Evolutionary conservation across 805 yeast species (phyloP), one percentile per base, ranked within the genome.

Genomic region (Candida ficus): DNA sequence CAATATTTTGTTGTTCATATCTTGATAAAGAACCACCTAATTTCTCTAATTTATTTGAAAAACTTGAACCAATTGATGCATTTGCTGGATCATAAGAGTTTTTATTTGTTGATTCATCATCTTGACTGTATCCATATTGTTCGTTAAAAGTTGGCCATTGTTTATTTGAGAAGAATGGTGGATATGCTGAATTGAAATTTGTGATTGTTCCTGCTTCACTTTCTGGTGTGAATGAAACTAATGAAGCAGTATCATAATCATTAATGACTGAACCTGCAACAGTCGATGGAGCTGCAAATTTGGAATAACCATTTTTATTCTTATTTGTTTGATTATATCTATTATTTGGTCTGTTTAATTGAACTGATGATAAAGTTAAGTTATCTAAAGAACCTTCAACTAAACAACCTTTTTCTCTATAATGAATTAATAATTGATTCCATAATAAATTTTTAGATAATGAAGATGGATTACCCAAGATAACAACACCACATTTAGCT

Each of bases 331-430:
- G 29, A 22, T 36, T 37, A 34, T 29, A 38, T 22, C 39, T 46
- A 11, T 38, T 31, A 17, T 36, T 27, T 14, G 63, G 63, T 47
- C 58, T 63, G 17, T 57, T 59, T 44, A 69, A 66, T 47, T 76
- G 83, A 18, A 83, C 79, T 43, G 81, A 68, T 44, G 89, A 80
- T 37, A 83, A 63, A 57, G 83, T 93, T 47, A 90, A 69, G 50
- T 79, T 84, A 44, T 83, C 91, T 49, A 90, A 68, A 2, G 87
- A 78, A 10, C 97, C 97, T 60, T 90, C 96, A 21, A 90, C 97
- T 25, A 90, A 66, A 61, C 95, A 84, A 1, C 95, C 95, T 41
- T 74, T 76, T 51, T 86, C 91, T 62, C 95, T 72, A 64, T 76
- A 89, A 57, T 87, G 95, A 34, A 76, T 62, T 49, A 90, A 66